phyloP scores from a whole-genome alignment of 2,329 filamentous ascomycete species.

The Phaeosphaeriaceae sp. region DNA sequence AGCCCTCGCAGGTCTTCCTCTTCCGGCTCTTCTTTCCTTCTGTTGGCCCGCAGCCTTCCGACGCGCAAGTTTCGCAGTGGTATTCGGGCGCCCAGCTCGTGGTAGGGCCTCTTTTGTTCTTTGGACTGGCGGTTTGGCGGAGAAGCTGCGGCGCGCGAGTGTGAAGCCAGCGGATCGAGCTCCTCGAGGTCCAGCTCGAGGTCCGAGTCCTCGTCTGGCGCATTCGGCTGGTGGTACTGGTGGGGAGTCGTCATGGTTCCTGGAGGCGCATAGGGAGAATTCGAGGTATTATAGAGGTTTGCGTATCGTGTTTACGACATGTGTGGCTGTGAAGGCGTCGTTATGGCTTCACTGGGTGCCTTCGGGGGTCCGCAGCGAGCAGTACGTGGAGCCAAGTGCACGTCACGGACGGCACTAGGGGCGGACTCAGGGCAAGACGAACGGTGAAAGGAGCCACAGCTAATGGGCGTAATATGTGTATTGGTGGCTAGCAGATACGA shows the following conservation, averaged over 20 bases:
- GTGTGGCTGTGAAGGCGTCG: slow-evolving; percentile 9
- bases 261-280: slow-evolving; percentile 20
- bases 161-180: slow-evolving; percentile 69
- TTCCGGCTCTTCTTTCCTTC: slow-evolving; percentile 57
- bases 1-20: slow-evolving; percentile 73
- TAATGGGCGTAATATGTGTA: background rate
- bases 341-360: slow-evolving; percentile 12
- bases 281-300: slow-evolving; percentile 9
- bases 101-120: slow-evolving; percentile 41
- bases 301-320: slow-evolving; percentile 19
- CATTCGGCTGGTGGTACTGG: slow-evolving; percentile 61
- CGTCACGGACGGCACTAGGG: background rate
- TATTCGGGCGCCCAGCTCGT: slow-evolving; percentile 64
- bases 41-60: slow-evolving; percentile 54
- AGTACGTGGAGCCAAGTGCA: background rate
- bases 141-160: slow-evolving; percentile 28
- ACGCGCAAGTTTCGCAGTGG: slow-evolving; percentile 70
- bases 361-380: slow-evolving; percentile 35
- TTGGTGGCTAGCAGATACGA: background rate
- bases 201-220: slow-evolving; percentile 76
- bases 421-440: background rate
- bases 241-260: slow-evolving; percentile 57
- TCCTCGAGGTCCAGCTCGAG: slow-evolving; percentile 80
- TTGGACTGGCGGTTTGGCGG: slow-evolving; percentile 39
- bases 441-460: background rate